Conservation (phyloP, 257 asterid genomes). For the Penstemon barbatus region DNA sequence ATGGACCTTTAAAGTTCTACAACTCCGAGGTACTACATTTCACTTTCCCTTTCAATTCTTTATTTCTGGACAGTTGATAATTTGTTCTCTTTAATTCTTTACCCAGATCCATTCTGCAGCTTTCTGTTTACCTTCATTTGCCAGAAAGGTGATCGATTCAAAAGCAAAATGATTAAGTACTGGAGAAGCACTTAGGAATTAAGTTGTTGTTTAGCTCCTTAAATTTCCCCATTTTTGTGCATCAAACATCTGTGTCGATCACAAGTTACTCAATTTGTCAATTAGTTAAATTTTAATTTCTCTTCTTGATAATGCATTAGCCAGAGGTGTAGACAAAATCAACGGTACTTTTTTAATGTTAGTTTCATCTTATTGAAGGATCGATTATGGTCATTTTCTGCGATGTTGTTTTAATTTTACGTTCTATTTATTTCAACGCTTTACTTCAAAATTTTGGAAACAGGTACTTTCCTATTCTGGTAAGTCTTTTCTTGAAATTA, state of each 20-base stretch:
- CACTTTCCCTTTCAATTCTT: conserved; percentile 5
- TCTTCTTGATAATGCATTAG: conserved; percentile 8
- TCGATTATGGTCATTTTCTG: background rate
- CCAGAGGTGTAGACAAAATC: background rate
- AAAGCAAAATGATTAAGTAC: conserved; percentile 41
- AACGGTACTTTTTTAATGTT: background rate
- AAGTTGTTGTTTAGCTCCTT: conserved; percentile 20
- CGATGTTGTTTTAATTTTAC: background rate
- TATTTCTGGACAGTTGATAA: background rate
- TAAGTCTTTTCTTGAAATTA: no score
- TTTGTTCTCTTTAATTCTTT: conserved; percentile 12
- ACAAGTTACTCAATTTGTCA: conserved; percentile 17
- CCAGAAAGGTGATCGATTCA: conserved; percentile 76
- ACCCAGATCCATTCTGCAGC: conserved; percentile 88
- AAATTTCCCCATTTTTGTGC: conserved; percentile 2
- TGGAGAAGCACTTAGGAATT: conserved; percentile 24
- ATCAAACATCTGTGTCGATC: conserved; percentile 5
- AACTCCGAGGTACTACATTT: conserved; percentile 29
- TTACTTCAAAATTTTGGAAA: no score
- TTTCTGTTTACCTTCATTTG: conserved; percentile 91
- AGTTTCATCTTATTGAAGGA: background rate
- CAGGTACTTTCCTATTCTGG: no score
- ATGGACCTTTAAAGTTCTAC: conserved; percentile 36
- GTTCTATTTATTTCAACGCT: background rate
- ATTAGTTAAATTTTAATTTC: background rate